Evolutionary conservation across 2,329 filamentous ascomycete species (phyloP).

Genomic region (Colletotrichum destructivum): DNA sequence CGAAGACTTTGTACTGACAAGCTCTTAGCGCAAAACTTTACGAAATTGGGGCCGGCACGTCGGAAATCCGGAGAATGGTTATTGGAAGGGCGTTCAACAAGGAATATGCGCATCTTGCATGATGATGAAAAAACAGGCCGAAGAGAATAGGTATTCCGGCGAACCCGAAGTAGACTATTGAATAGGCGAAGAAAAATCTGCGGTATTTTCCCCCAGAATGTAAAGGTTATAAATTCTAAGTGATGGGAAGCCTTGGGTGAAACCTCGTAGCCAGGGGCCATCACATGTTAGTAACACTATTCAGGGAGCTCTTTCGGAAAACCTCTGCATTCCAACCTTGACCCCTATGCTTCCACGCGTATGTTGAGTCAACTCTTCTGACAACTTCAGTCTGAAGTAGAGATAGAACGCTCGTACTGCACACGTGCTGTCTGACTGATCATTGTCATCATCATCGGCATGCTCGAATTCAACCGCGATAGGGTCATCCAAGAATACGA

Average conservation of each 20-base stretch:
- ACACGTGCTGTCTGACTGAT: too few species aligned
- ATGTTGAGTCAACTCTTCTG: too few species aligned
- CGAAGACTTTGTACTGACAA: slow-evolving; percentile 48
- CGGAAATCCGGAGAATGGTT: slow-evolving; percentile 93
- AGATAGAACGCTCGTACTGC: too few species aligned
- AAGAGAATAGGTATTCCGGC: neutral
- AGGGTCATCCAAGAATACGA: too few species aligned
- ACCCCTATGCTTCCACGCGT: too few species aligned
- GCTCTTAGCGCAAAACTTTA: slow-evolving; percentile 79
- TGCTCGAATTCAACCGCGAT: too few species aligned
- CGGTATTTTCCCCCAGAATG: neutral
- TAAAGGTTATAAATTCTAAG: neutral
- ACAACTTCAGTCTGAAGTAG: too few species aligned
- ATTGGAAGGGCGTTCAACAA: slow-evolving; percentile 94
- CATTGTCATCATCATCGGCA: too few species aligned
- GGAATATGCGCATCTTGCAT: slow-evolving; percentile 72
- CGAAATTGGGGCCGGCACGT: slow-evolving; percentile 97
- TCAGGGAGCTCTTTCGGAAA: too few species aligned
- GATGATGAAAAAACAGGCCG: neutral
- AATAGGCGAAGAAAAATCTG: too few species aligned
- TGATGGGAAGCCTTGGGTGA: too few species aligned
- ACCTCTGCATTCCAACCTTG: too few species aligned
- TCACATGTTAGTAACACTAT: neutral
- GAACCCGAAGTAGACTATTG: neutral
- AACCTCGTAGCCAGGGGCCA: neutral